Conservation (phyloP, 1,284 basidiomycete species). For the Trametes pubescens region DNA sequence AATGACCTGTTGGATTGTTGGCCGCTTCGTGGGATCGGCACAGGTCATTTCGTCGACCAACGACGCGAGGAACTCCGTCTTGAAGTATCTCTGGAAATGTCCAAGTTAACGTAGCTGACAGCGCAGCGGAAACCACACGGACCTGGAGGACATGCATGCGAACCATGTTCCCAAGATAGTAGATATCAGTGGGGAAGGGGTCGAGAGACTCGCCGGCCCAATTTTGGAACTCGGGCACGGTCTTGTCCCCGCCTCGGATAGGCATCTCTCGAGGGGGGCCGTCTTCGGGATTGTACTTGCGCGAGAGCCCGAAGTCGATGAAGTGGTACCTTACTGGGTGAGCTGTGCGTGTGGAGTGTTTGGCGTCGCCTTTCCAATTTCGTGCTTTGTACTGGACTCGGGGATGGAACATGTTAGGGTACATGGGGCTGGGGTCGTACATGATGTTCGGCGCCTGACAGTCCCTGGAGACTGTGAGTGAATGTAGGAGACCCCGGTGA, state of each 20-base stretch:
- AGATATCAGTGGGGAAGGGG: slow-evolving; percentile 23
- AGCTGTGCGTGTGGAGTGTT: slow-evolving; percentile 39
- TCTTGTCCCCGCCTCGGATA: slow-evolving; percentile 19
- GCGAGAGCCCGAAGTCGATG: slow-evolving; percentile 40
- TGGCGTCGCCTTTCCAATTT: slow-evolving; percentile 31
- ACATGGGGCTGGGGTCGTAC: slow-evolving; percentile 45
- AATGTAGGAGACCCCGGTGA: not conserved
- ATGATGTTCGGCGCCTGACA: slow-evolving; percentile 47
- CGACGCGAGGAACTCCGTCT: slow-evolving; percentile 20
- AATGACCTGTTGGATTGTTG: slow-evolving; percentile 25
- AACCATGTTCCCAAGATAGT: slow-evolving; percentile 36
- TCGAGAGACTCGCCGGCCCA: not conserved
- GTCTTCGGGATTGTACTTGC: slow-evolving; percentile 29
- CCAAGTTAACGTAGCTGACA: not conserved
- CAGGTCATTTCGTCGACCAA: slow-evolving; percentile 28
- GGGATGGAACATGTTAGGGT: slow-evolving; percentile 44
- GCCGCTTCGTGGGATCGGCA: slow-evolving; percentile 23
- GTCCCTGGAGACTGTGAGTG: slow-evolving; percentile 42
- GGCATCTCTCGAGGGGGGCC: slow-evolving; percentile 23
- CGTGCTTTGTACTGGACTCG: slow-evolving; percentile 16
- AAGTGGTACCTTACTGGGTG: slow-evolving; percentile 40
- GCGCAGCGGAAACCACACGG: not conserved
- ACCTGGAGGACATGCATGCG: slow-evolving; percentile 34
- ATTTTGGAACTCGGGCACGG: slow-evolving; percentile 28
- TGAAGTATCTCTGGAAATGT: not conserved